Conservation (phyloP, 2,329 filamentous ascomycete genomes). For the Diaporthe ampelina region DNA sequence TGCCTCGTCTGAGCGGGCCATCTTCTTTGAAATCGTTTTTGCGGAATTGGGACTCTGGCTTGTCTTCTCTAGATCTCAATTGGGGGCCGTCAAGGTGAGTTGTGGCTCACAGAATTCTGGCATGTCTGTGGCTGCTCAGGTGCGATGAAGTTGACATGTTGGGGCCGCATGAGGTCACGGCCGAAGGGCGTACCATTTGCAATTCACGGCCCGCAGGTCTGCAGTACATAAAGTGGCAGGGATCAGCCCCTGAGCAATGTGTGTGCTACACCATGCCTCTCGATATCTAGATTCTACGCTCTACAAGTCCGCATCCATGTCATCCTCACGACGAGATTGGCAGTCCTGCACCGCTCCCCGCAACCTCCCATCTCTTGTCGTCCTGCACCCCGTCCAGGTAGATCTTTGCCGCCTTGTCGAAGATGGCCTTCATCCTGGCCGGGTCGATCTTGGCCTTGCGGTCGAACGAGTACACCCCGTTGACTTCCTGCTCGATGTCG, state of each 20-base stretch:
- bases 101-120: not conserved
- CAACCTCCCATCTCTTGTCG: constrained; percentile 30
- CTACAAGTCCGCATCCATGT: not conserved
- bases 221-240: not conserved
- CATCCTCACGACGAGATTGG: constrained; percentile 12
- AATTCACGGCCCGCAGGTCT: not conserved
- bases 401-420: constrained; percentile 64
- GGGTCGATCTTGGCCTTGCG: constrained; percentile 73
- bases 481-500: constrained; percentile 78
- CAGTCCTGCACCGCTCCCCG: not conserved
- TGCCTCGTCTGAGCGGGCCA: constrained; percentile 82
- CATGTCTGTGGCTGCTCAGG: not conserved
- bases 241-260: not conserved
- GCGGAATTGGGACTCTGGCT: not conserved
- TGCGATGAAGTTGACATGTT: constrained; percentile 9
- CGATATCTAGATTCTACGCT: not conserved
- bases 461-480: constrained; percentile 75
- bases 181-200: constrained; percentile 18
- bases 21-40: constrained; percentile 49
- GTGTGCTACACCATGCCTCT: not conserved
- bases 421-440: constrained; percentile 67
- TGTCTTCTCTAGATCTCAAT: rapidly evolving
- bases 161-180: constrained; percentile 5
- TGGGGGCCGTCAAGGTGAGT: not conserved
- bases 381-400: constrained; percentile 53